Percentiles rank a stretch among this genome's conserved stretches.
Evolutionary conservation across 441 rosid genomes (phyloP).

Genomic region (Erodium texanum): DNA sequence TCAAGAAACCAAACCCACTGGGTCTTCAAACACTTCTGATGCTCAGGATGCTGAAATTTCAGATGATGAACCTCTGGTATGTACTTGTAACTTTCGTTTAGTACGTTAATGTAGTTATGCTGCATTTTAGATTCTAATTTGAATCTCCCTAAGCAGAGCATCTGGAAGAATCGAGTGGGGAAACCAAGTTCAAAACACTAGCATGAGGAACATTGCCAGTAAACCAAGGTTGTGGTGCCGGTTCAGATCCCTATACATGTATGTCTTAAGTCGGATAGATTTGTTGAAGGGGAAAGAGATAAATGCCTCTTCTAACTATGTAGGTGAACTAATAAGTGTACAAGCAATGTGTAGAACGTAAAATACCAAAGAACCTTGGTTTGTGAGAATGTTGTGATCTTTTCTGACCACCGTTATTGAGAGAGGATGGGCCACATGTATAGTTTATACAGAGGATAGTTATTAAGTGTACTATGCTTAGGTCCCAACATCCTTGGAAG

Average conservation of each 20-base stretch:
- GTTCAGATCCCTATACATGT: conserved; percentile 13
- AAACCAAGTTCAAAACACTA: conserved; percentile 37
- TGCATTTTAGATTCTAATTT: conserved; percentile 10
- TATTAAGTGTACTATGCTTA: no score
- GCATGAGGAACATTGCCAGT: no score
- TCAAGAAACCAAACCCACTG: conserved; percentile 31
- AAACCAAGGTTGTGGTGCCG: conserved; percentile 9
- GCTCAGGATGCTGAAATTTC: conserved; percentile 55
- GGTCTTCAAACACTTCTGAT: conserved; percentile 22
- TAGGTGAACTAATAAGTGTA: conserved; percentile 27
- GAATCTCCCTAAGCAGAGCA: conserved; percentile 48
- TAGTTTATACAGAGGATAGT: no score
- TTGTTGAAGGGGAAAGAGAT: conserved; percentile 14
- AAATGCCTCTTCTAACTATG: conserved; percentile 16
- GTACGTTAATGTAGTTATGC: no score
- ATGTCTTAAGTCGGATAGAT: conserved; percentile 10
- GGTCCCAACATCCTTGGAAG: no score
- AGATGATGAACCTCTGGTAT: conserved; percentile 94
- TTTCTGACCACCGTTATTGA: no score
- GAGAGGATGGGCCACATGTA: no score
- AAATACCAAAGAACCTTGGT: conserved; percentile 10
- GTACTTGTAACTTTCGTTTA: conserved; percentile 13
- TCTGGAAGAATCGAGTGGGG: conserved; percentile 67
- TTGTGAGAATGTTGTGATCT: no score
- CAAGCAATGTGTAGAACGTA: conserved; percentile 26